Evolutionary conservation across 306 rosid species (phyloP).

Genomic region (Styphnolobium japonicum): DNA sequence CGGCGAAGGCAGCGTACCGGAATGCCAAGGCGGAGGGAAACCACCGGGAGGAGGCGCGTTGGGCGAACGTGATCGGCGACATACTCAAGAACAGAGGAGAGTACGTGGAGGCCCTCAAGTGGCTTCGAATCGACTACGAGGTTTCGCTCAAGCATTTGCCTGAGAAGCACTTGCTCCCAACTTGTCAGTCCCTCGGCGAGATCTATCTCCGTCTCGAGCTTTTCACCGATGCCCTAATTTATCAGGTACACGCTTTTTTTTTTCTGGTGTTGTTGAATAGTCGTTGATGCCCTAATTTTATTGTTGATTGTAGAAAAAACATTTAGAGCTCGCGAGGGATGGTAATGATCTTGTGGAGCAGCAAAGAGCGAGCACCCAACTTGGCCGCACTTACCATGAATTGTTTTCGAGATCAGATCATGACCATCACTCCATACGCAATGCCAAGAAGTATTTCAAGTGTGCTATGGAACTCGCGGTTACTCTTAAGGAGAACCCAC

Average conservation of each 20-base stretch:
- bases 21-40: conserved; percentile 66
- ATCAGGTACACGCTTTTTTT: too few species aligned
- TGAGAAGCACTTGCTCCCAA: conserved; percentile 62
- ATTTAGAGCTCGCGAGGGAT: conserved; percentile 76
- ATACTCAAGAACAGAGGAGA: conserved; percentile 70
- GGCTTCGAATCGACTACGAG: conserved; percentile 79
- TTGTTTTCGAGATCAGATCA: conserved; percentile 51
- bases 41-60: conserved; percentile 83
- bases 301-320: conserved; percentile 59
- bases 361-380: conserved; percentile 87
- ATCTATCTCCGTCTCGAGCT: conserved; percentile 73
- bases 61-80: conserved; percentile 86
- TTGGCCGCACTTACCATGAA: conserved; percentile 86
- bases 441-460: conserved; percentile 79
- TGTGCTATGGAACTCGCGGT: conserved; percentile 70
- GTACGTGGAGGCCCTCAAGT: conserved; percentile 70
- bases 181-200: conserved; percentile 94
- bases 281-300: background rate
- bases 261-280: background rate
- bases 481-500: conserved; percentile 60
- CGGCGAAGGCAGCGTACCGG: conserved; percentile 62
- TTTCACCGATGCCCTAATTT: conserved; percentile 61
- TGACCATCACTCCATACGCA: conserved; percentile 59
- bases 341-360: conserved; percentile 68
- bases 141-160: conserved; percentile 52